Evolutionary conservation across 2,329 filamentous ascomycete species (phyloP).

Genomic region (Herpotrichia juniperi): DNA sequence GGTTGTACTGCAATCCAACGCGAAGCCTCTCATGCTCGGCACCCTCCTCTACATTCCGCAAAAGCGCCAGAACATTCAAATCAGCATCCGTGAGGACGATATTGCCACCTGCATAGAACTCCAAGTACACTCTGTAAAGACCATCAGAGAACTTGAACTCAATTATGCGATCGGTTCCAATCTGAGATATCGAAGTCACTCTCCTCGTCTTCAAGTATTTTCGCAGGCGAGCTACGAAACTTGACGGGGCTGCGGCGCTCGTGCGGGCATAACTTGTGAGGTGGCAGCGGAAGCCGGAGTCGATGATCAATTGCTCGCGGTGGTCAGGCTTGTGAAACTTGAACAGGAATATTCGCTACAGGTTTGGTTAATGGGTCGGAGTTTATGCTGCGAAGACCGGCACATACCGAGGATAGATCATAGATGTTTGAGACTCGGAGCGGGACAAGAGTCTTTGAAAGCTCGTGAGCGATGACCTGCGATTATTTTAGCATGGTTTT

Average conservation of each 20-base stretch:
- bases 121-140: constrained; percentile 82
- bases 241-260: constrained; percentile 81
- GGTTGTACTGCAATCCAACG: constrained; percentile 76
- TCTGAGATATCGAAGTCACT: constrained; percentile 79
- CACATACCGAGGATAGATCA: constrained; percentile 78
- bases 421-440: constrained; percentile 93
- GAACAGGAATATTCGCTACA: constrained; percentile 83
- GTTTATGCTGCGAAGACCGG: neutral
- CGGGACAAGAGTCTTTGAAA: constrained; percentile 74
- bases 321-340: constrained; percentile 91
- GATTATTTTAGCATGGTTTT: constrained; percentile 10
- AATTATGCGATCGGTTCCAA: constrained; percentile 92
- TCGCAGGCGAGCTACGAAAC: constrained; percentile 82
- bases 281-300: constrained; percentile 95
- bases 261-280: constrained; percentile 89
- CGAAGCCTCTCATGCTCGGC: constrained; percentile 84
- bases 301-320: constrained; percentile 88
- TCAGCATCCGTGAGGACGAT: constrained; percentile 89
- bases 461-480: constrained; percentile 92
- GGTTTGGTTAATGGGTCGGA: constrained; percentile 10
- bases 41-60: constrained; percentile 80
- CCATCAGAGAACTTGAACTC: constrained; percentile 94
- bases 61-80: constrained; percentile 78
- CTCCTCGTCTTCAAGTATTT: constrained; percentile 88
- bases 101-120: constrained; percentile 97